Evolutionary conservation across 306 rosid genomes (phyloP).

Genomic region (Castanopsis chinensis): DNA sequence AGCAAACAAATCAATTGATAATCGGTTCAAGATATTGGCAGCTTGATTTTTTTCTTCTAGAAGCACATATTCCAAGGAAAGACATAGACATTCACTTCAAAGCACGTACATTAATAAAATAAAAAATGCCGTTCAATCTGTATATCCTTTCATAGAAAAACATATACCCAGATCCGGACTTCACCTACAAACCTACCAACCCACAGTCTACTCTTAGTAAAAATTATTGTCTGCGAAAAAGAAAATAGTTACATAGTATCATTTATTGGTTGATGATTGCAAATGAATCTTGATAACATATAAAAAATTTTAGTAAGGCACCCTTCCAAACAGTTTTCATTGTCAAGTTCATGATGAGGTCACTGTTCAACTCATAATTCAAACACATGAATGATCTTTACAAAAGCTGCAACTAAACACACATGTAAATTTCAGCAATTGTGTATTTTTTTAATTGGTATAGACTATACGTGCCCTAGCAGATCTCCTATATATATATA

Average conservation of each 20-base stretch:
- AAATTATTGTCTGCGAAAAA: not conserved
- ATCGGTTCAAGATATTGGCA: constrained; percentile 9
- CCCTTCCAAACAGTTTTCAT: not conserved
- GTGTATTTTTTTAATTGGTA: not conserved
- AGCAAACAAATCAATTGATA: constrained; percentile 15
- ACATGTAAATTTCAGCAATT: not conserved
- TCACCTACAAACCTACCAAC: not conserved
- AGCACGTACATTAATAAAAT: not conserved
- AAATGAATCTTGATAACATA: not conserved
- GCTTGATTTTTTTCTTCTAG: not conserved
- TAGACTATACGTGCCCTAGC: not conserved
- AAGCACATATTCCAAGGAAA: not conserved
- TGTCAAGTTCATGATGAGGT: not conserved
- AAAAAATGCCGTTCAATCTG: not conserved
- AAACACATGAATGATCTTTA: not conserved
- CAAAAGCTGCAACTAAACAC: not conserved
- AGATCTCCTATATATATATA: not conserved
- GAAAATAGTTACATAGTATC: not conserved
- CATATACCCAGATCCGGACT: not conserved
- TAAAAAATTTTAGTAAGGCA: not conserved
- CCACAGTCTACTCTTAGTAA: not conserved
- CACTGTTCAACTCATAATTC: not conserved
- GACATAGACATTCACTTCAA: not conserved
- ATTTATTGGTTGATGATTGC: no score
- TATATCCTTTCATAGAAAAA: not conserved